A percentile compares a stretch with the other conserved stretches of the same genome.
Conservation (phyloP, 2,329 filamentous ascomycete genomes). For the Curvularia lunata region DNA sequence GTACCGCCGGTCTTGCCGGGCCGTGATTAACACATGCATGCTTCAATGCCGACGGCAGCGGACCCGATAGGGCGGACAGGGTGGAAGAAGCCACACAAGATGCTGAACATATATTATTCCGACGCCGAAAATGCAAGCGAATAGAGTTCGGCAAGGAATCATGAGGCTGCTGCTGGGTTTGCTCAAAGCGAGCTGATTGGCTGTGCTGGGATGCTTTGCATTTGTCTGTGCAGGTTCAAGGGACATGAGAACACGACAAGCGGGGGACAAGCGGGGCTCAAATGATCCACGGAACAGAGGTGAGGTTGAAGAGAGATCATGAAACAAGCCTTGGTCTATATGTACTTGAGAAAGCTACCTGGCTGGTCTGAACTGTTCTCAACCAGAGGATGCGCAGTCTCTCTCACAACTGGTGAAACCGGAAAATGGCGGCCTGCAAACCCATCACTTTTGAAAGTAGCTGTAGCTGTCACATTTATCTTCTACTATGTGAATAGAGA, state of each 20-base stretch:
- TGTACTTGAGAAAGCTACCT: neutral
- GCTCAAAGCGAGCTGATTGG: neutral
- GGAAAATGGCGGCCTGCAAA: no score
- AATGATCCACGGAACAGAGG: neutral
- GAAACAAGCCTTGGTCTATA: neutral
- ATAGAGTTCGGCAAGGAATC: neutral
- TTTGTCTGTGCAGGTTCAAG: neutral
- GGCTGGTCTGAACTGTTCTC: neutral
- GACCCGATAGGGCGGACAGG: neutral
- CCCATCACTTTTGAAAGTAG: no score
- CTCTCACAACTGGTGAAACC: no score
- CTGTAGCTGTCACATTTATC: no score
- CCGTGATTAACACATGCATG: slow-evolving; percentile 2
- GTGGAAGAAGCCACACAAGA: neutral
- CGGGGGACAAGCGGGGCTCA: neutral
- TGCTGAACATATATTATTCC: neutral
- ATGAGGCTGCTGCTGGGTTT: neutral
- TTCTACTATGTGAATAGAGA: no score
- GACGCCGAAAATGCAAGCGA: neutral
- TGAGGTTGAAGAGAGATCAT: neutral
- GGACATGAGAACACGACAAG: neutral
- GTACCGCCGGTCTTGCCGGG: slow-evolving; percentile 3
- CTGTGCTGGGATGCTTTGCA: neutral
- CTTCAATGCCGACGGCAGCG: neutral
- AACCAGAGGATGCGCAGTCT: neutral